Base-by-base conservation (phyloP, 495 filamentous ascomycete genomes). In the Neurospora sp. region DNA sequence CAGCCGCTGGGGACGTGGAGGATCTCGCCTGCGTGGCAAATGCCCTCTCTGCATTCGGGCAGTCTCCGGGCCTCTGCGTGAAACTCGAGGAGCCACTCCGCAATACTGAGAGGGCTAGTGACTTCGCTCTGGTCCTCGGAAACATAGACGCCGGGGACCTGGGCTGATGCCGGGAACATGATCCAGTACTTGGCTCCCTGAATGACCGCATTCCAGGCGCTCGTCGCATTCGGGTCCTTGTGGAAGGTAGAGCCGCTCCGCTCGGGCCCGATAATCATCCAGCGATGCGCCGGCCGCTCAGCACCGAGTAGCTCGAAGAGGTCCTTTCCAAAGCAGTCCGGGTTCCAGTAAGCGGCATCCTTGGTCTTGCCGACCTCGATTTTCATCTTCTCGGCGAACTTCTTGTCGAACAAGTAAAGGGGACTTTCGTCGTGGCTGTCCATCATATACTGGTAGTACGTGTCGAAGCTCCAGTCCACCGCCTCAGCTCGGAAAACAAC, bases 141-240 rank as follows among this genome's bases (percentile, higher is more conserved):
- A 12, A 97, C 94, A 77, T 92, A 96, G 23, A 99, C 94, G 27
- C 96, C 96, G 5, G 96, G 96, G 11, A 77, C 89, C 82, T 54
- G 86, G 44, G 77, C 83, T 35, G 86, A 88, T 39, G 87, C 90
- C 84, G 69, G 96, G 89, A 85, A 98, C 85, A 87, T 97, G 75
- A 99, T 96, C 96, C 96, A 99, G 84, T 98, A 99, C 81, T 99
- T 99, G 23, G 92, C 90, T 18, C 96, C 96, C 71, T 91, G 87
- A 40, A 99, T 81, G 18, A 98, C 94, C 0, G 96, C 95, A 79
- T 99, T 99, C 96, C 96, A 99, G 3, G 96, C 96, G 75, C 92
- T 94, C 31, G 86, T 87, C 1, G 83, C 87, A 74, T 88, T 89
- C 54, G 89, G 89, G 71, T 90, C 89, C 80, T 98, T 98, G 85